Evolutionary conservation across 2,329 filamentous ascomycete species (phyloP).

Genomic region (Exophiala calicioides): DNA sequence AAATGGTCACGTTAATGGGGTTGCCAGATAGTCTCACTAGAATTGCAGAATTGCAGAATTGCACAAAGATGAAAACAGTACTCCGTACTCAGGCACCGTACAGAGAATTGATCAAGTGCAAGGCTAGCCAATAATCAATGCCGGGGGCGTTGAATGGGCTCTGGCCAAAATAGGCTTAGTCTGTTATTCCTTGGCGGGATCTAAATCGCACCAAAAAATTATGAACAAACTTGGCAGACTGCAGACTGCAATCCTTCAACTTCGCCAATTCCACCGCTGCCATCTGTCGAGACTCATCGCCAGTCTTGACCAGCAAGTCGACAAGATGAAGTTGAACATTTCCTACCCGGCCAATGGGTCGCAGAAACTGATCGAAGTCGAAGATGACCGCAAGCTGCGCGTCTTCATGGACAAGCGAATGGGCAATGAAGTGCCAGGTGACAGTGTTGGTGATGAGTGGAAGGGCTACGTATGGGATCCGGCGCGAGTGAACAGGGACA

Average conservation of each 20-base stretch:
- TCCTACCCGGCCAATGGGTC: slow-evolving; percentile 98
- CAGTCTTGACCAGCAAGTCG: slow-evolving; percentile 37
- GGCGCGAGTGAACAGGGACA: background rate
- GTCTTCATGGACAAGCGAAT: slow-evolving; percentile 98
- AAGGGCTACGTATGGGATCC: slow-evolving; percentile 92
- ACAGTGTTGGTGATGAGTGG: slow-evolving; percentile 98
- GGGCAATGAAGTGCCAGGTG: slow-evolving; percentile 74
- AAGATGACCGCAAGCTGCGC: slow-evolving; percentile 99
- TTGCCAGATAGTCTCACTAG: slow-evolving; percentile 14
- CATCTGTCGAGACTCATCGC: slow-evolving; percentile 42
- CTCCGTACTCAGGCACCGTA: no score
- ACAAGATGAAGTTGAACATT: slow-evolving; percentile 71
- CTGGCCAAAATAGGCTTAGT: background rate
- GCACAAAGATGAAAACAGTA: no score
- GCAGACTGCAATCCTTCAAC: slow-evolving; percentile 25
- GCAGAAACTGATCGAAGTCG: slow-evolving; percentile 98
- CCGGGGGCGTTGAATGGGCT: background rate
- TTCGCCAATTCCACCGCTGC: slow-evolving; percentile 38
- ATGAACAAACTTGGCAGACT: background rate
- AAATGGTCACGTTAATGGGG: slow-evolving; percentile 20
- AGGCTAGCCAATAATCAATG: background rate
- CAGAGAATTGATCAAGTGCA: background rate
- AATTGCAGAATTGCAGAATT: no score
- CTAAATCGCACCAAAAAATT: slow-evolving; percentile 8
- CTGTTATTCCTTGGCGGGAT: background rate